phyloP scores from a whole-genome alignment of 2,329 filamentous ascomycete species.

The Xylariaceae sp. region DNA sequence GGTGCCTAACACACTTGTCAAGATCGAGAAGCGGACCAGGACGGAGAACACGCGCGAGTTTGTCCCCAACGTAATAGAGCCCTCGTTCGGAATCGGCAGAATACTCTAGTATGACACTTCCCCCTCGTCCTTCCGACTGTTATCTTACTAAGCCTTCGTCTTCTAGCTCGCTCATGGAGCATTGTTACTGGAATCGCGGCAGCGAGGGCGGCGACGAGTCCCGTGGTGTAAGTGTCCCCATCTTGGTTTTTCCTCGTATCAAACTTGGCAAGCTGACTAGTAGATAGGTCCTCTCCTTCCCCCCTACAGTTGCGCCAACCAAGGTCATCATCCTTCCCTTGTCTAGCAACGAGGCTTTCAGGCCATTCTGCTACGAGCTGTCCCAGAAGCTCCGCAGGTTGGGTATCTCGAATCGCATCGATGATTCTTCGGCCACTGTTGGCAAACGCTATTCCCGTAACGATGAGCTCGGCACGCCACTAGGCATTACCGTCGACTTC shows the following conservation, averaged over 20 bases:
- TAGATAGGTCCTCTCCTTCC: constrained; percentile 63
- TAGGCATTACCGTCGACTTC: constrained; percentile 94
- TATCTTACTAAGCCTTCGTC: constrained; percentile 4
- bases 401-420: constrained; percentile 77
- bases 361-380: constrained; percentile 66
- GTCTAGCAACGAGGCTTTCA: constrained; percentile 74
- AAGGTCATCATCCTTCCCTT: constrained; percentile 92
- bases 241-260: not conserved
- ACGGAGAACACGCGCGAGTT: constrained; percentile 83
- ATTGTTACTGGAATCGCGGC: constrained; percentile 82
- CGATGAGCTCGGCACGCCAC: constrained; percentile 90
- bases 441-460: constrained; percentile 93
- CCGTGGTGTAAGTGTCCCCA: constrained; percentile 63
- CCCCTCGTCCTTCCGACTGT: not conserved
- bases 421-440: constrained; percentile 86
- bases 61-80: constrained; percentile 93
- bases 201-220: constrained; percentile 68
- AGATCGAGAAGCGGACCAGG: constrained; percentile 76
- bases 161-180: constrained; percentile 69
- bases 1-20: constrained; percentile 71
- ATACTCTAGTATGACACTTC: constrained; percentile 61
- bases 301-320: constrained; percentile 75
- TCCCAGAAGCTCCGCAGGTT: constrained; percentile 69
- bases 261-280: constrained; percentile 6
- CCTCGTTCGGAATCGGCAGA: constrained; percentile 92